Percentiles rank a stretch among this genome's conserved stretches.
These are phyloP conservation scores for Phylloporus rhodoxanthus DNA, from an alignment of 768 basidiomycete genomes.

Conservation along the genomic window DNA sequence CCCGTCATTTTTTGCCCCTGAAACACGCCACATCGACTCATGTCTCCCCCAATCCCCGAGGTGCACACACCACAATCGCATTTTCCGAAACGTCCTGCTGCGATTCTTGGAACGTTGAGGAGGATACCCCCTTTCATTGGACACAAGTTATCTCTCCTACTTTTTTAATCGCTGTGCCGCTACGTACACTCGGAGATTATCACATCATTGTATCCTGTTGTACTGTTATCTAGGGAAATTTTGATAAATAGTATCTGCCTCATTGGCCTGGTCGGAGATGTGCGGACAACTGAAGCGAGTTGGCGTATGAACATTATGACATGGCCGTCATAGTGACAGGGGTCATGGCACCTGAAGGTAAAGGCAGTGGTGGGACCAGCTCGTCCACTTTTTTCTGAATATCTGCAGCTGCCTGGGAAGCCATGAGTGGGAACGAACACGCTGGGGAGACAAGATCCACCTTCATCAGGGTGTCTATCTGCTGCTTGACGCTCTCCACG, in stretches of 20 bases:
- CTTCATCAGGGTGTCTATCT: constrained; percentile 75
- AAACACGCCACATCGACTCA: constrained; percentile 10
- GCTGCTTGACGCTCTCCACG: constrained; percentile 72
- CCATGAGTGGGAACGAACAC: constrained; percentile 9
- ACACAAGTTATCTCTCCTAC: constrained; percentile 12
- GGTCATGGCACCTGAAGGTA: constrained; percentile 25
- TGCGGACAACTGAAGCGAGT: neutral
- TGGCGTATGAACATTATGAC: neutral
- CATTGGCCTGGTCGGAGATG: neutral
- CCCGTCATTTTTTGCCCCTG: constrained; percentile 1
- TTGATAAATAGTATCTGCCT: constrained; percentile 16
- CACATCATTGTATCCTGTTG: constrained; percentile 19
- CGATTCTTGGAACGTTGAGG: constrained; percentile 15
- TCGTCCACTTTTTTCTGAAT: constrained; percentile 73
- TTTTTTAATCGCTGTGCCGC: constrained; percentile 18
- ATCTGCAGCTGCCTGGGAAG: constrained; percentile 56
- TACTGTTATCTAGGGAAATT: constrained; percentile 28
- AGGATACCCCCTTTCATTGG: constrained; percentile 25
- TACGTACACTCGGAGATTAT: constrained; percentile 22
- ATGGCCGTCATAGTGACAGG: constrained; percentile 5
- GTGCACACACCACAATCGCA: constrained; percentile 13
- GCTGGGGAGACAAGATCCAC: constrained; percentile 29
- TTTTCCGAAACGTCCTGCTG: constrained; percentile 13
- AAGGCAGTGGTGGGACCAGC: constrained; percentile 44
- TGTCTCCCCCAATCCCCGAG: constrained; percentile 5